These are phyloP conservation scores for Glycyrrhiza uralensis DNA, from an alignment of 306 rosid genomes.

Conservation along the genomic window DNA sequence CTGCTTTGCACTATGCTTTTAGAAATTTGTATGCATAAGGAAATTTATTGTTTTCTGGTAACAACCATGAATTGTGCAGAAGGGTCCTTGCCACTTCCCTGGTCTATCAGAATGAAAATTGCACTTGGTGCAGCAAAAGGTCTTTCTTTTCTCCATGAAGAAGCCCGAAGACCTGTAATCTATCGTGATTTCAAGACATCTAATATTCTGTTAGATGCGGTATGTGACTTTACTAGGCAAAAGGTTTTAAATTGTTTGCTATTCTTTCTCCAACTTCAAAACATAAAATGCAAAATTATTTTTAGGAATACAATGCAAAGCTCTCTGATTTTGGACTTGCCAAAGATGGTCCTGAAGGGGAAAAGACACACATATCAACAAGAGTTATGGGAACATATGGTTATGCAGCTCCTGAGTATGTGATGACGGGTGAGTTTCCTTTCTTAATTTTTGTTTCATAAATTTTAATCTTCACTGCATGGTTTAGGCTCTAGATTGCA, in stretches of 20 bases:
- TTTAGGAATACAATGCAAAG: slow-evolving; percentile 87
- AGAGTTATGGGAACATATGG: slow-evolving; percentile 98
- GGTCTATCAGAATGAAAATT: slow-evolving; percentile 45
- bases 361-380: slow-evolving; percentile 91
- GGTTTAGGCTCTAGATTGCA: neutral
- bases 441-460: neutral
- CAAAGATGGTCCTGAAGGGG: slow-evolving; percentile 95
- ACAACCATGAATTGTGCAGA: slow-evolving; percentile 54
- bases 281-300: slow-evolving; percentile 14
- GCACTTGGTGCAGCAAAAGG: slow-evolving; percentile 67
- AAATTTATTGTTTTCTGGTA: slow-evolving; percentile 38
- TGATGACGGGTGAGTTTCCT: slow-evolving; percentile 89
- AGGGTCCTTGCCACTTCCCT: slow-evolving; percentile 99
- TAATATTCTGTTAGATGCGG: slow-evolving; percentile 85
- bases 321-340: slow-evolving; percentile 98
- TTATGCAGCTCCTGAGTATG: slow-evolving; percentile 95
- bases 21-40: slow-evolving; percentile 11
- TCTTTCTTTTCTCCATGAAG: slow-evolving; percentile 90
- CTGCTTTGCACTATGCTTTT: slow-evolving; percentile 5
- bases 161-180: slow-evolving; percentile 72
- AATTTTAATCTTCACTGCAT: neutral
- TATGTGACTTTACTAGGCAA: slow-evolving; percentile 31
- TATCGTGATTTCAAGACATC: slow-evolving; percentile 97
- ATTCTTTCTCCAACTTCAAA: slow-evolving; percentile 5
- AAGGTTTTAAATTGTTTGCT: neutral